Conservation (phyloP, 2,329 filamentous ascomycete species). For the Exophiala oligosperma region DNA sequence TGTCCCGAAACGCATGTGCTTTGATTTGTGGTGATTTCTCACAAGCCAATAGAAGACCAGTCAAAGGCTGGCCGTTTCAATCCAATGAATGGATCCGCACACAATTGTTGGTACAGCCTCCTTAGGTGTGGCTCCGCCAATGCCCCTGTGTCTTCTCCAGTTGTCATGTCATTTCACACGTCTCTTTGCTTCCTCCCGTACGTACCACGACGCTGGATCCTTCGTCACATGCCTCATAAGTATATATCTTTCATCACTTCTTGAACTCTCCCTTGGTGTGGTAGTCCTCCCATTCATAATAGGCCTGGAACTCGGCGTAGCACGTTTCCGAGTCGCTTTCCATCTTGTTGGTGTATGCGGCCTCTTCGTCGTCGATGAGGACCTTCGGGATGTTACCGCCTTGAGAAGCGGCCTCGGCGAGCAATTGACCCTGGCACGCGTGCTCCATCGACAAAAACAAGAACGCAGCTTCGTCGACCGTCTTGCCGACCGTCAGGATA, state of each 20-base stretch:
- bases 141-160: neutral
- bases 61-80: neutral
- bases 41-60: no score
- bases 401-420: constrained; percentile 61
- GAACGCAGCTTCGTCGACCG: constrained; percentile 74
- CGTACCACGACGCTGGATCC: no score
- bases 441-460: constrained; percentile 69
- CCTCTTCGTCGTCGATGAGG: constrained; percentile 50
- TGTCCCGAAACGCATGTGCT: no score
- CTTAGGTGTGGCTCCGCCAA: neutral
- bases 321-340: constrained; percentile 31
- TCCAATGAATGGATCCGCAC: constrained; percentile 10
- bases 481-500: constrained; percentile 67
- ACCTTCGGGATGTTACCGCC: constrained; percentile 53
- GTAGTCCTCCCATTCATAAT: constrained; percentile 32
- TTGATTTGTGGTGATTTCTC: no score
- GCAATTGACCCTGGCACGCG: constrained; percentile 66
- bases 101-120: neutral
- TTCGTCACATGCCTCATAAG: no score
- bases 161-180: neutral
- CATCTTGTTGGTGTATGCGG: constrained; percentile 29
- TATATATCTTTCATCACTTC: constrained; percentile 18
- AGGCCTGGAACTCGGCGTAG: constrained; percentile 33
- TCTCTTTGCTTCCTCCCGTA: neutral
- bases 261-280: constrained; percentile 31